Percentiles rank a stretch among this genome's conserved stretches.
Conservation (phyloP, 441 rosid genomes). For the Mallotus japonicus region DNA sequence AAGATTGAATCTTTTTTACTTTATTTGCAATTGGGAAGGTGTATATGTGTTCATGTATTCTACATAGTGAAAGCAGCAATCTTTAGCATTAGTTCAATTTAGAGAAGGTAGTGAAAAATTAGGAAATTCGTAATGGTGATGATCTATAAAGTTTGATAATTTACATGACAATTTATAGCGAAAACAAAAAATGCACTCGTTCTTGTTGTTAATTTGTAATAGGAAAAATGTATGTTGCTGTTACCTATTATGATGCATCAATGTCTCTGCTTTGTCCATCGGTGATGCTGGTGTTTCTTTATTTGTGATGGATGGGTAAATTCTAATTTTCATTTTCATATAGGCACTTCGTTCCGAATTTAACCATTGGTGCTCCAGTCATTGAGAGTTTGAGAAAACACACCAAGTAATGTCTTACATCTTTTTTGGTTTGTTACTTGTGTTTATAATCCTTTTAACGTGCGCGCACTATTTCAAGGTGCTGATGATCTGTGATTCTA, state of each 20-base stretch:
- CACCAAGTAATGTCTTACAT: slow-evolving; percentile 51
- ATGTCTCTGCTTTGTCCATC: neutral
- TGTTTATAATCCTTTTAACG: neutral
- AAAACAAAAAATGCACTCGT: neutral
- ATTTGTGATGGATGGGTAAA: neutral
- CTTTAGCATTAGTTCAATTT: no score
- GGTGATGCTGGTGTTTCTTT: neutral
- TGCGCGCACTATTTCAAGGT: slow-evolving; percentile 1
- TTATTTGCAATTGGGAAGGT: no score
- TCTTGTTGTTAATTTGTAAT: neutral
- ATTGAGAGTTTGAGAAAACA: slow-evolving; percentile 91
- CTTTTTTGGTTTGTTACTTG: neutral
- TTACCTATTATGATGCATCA: neutral
- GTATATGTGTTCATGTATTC: no score
- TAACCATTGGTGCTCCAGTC: slow-evolving; percentile 88
- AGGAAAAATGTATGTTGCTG: neutral
- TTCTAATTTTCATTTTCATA: slow-evolving; percentile 9
- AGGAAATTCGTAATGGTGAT: no score
- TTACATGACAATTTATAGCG: no score
- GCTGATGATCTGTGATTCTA: neutral
- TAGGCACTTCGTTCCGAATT: slow-evolving; percentile 90
- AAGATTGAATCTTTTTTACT: no score
- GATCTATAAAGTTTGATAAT: no score
- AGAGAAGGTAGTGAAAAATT: no score
- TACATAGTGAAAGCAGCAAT: no score